These are phyloP conservation scores for Cyberlindnera subsufficiens DNA, from an alignment of 805 yeast genomes.

Conservation along the genomic window DNA sequence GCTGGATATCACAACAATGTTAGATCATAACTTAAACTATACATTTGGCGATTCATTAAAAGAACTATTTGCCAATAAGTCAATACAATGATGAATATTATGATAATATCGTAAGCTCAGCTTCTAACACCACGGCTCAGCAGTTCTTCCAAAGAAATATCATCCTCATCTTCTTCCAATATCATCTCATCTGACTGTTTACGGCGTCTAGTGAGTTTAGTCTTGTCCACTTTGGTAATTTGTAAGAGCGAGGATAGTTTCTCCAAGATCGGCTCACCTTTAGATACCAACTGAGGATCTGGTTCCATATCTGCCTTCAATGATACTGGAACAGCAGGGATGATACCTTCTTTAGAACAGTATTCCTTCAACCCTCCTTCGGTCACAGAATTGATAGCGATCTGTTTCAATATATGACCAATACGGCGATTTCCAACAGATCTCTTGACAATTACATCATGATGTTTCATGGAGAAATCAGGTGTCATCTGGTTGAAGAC, in stretches of 20 bases:
- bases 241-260: constrained; percentile 13
- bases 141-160: constrained; percentile 6
- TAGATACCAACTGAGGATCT: constrained; percentile 5
- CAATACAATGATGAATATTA: constrained; percentile 1
- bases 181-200: constrained; percentile 2
- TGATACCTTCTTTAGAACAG: constrained; percentile 12
- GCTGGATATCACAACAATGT: background rate
- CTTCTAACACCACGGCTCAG: constrained; percentile 4
- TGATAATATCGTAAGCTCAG: background rate
- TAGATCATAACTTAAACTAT: background rate
- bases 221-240: constrained; percentile 19
- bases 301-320: constrained; percentile 16
- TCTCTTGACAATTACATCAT: constrained; percentile 21
- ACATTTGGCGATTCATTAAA: background rate
- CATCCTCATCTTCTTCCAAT: constrained; percentile 3
- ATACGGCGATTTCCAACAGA: constrained; percentile 22
- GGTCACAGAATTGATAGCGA: constrained; percentile 8
- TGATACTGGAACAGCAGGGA: constrained; percentile 25
- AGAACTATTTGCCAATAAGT: constrained; percentile 1
- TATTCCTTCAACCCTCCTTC: constrained; percentile 9
- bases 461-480: background rate
- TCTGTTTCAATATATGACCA: constrained; percentile 12
- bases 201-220: background rate
- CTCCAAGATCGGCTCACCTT: constrained; percentile 11
- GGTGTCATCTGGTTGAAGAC: constrained; percentile 16